These are phyloP conservation scores for Ogataea siamensis DNA, from an alignment of 805 yeast species.

Conservation along the genomic window DNA sequence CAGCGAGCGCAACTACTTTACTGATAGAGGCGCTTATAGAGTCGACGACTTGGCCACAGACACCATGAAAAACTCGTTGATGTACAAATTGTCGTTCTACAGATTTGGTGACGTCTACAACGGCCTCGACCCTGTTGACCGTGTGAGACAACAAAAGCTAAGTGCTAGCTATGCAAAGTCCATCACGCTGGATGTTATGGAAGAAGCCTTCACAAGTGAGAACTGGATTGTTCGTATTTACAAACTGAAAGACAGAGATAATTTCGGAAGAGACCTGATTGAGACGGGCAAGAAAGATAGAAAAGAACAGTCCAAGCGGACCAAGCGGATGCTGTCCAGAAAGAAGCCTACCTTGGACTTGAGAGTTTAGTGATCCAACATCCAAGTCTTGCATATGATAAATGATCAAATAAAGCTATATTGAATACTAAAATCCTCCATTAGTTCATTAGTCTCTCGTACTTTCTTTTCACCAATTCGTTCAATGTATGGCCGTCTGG, in stretches of 20 bases:
- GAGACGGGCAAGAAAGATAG: constrained; percentile 56
- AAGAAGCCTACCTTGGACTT: constrained; percentile 33
- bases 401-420: constrained; percentile 4
- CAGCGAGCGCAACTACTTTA: constrained; percentile 79
- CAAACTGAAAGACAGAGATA: constrained; percentile 85
- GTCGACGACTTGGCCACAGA: constrained; percentile 79
- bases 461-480: constrained; percentile 45
- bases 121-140: constrained; percentile 65
- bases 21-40: constrained; percentile 81
- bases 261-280: constrained; percentile 74
- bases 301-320: constrained; percentile 24
- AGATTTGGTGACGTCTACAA: constrained; percentile 72
- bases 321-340: constrained; percentile 27
- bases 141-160: constrained; percentile 78
- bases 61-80: constrained; percentile 83
- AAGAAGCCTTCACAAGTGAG: constrained; percentile 92
- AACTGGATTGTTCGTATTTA: constrained; percentile 96
- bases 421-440: background rate
- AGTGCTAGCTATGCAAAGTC: constrained; percentile 28
- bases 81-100: constrained; percentile 94
- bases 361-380: constrained; percentile 20
- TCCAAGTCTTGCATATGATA: constrained; percentile 7
- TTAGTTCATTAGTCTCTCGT: constrained; percentile 14
- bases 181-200: constrained; percentile 72
- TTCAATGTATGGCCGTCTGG: constrained; percentile 58